Percentiles rank a stretch among this genome's conserved stretches.
These are phyloP conservation scores for Solanum sejunctum DNA, from an alignment of 257 asterid genomes.

Conservation along the genomic window DNA sequence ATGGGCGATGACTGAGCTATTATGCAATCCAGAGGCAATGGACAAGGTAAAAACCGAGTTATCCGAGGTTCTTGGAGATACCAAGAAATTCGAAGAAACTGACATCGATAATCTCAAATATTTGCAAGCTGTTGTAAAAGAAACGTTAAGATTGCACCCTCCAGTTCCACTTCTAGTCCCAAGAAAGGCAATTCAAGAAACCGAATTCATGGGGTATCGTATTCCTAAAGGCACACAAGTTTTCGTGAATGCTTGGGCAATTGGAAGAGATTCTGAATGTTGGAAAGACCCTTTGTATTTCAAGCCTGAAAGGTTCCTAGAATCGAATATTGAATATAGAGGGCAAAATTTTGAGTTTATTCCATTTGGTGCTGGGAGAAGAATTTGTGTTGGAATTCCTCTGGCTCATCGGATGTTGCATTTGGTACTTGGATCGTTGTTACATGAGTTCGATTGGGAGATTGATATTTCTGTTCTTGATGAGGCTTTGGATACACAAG, in stretches of 20 bases:
- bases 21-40: constrained; percentile 38
- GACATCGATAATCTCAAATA: constrained; percentile 40
- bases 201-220: constrained; percentile 29
- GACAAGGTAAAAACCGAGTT: constrained; percentile 28
- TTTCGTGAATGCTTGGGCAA: constrained; percentile 40
- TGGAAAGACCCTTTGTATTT: constrained; percentile 38
- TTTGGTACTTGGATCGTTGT: constrained; percentile 15
- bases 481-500: constrained; percentile 18
- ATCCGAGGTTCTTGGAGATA: constrained; percentile 17
- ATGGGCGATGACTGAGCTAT: constrained; percentile 68
- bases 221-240: constrained; percentile 41
- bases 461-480: background rate
- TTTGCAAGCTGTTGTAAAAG: constrained; percentile 43
- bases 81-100: constrained; percentile 25
- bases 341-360: constrained; percentile 47
- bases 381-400: constrained; percentile 48
- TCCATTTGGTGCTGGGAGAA: constrained; percentile 51
- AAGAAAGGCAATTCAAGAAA: constrained; percentile 29
- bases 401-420: constrained; percentile 50
- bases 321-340: constrained; percentile 27
- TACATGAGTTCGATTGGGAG: constrained; percentile 25
- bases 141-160: constrained; percentile 38
- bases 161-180: constrained; percentile 47
- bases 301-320: constrained; percentile 41
- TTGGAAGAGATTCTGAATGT: constrained; percentile 37